Evolutionary conservation across 2,329 filamentous ascomycete species (phyloP).

Genomic region (Aspergillus sp.): DNA sequence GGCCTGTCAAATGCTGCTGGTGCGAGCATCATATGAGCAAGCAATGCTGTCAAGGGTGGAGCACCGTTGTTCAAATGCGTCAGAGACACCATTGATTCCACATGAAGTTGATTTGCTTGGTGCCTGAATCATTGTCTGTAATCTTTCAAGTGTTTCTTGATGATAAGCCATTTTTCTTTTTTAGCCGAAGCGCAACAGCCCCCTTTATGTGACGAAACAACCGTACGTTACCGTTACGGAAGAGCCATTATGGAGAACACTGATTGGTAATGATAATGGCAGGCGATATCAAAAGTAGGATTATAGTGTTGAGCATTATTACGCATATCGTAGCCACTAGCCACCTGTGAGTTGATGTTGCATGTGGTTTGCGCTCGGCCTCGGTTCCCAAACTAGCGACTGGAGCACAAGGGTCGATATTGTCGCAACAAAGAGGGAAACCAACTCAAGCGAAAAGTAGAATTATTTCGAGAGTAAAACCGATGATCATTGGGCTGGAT

Average conservation of each 20-base stretch:
- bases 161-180: background rate
- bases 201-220: background rate
- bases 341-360: background rate
- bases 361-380: conserved; percentile 1
- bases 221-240: background rate
- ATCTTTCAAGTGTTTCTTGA: background rate
- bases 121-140: background rate
- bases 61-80: conserved; percentile 65
- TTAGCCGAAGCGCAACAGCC: background rate
- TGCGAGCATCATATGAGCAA: conserved; percentile 70
- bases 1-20: conserved; percentile 66
- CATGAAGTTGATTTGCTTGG: background rate
- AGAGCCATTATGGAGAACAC: background rate
- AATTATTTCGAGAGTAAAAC: background rate
- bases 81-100: conserved; percentile 51
- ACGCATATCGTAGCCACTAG: background rate
- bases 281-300: background rate
- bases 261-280: background rate
- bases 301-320: background rate
- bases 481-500: background rate
- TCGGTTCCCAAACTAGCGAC: conserved; percentile 5
- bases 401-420: background rate
- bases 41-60: conserved; percentile 67
- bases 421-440: background rate
- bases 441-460: background rate